phyloP scores from a whole-genome alignment of 768 basidiomycete genomes.

The Gymnopilus dilepis region DNA sequence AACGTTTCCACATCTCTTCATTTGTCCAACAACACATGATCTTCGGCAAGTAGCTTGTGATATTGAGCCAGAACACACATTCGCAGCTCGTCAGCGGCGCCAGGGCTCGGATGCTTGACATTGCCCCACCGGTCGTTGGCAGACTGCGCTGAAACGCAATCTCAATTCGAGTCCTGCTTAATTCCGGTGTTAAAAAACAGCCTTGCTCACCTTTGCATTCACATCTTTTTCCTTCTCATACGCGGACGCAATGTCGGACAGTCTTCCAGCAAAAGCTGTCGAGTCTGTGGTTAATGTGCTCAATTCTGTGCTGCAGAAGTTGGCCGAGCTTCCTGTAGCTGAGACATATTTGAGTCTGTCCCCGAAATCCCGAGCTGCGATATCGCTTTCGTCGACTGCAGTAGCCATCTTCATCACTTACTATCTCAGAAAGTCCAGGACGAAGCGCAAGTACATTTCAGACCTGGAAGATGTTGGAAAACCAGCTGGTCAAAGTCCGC shows the following conservation, averaged over 20 bases:
- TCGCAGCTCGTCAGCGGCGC: neutral
- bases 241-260: neutral
- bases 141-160: too few relatives aligned
- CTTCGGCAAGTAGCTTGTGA: neutral
- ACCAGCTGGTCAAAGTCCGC: conserved; percentile 3
- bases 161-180: too few relatives aligned
- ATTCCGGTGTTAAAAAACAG: too few relatives aligned
- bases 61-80: neutral
- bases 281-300: conserved; percentile 1
- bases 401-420: conserved; percentile 32
- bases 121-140: neutral
- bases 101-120: neutral
- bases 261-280: conserved; percentile 2
- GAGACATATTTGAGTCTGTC: conserved; percentile 1
- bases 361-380: conserved; percentile 1
- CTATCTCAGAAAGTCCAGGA: conserved; percentile 18
- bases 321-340: neutral
- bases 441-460: conserved; percentile 28
- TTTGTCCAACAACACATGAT: neutral
- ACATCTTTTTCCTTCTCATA: neutral
- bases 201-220: too few relatives aligned
- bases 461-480: conserved; percentile 31
- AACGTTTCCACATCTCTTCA: neutral
- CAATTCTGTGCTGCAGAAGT: conserved; percentile 5
- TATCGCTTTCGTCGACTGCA: conserved; percentile 10